Percentiles rank a stretch among this genome's conserved stretches.
phyloP scores from a whole-genome alignment of 1,284 basidiomycete species.

The Sparassis latifolia region DNA sequence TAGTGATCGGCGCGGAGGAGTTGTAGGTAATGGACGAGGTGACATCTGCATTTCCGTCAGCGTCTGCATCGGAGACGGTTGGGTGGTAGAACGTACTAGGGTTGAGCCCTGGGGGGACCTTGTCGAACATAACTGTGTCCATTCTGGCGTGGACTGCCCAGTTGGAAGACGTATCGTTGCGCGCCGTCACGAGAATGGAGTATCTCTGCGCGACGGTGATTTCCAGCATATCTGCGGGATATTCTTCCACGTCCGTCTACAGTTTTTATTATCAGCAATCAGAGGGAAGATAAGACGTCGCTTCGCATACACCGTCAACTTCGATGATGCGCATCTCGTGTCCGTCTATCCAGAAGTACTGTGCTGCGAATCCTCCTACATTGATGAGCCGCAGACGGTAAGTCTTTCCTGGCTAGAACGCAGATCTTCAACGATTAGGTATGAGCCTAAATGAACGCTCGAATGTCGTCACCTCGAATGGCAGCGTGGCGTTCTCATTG shows the following conservation, averaged over 20 bases:
- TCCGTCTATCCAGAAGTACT: constrained; percentile 87
- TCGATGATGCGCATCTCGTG: constrained; percentile 90
- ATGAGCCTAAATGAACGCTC: too few relatives aligned
- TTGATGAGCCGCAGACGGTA: constrained; percentile 77
- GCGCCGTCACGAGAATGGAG: constrained; percentile 85
- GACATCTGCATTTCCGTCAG: constrained; percentile 42
- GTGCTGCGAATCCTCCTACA: constrained; percentile 64
- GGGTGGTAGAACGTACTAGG: constrained; percentile 48
- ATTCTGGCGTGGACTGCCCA: constrained; percentile 90
- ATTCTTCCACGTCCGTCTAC: constrained; percentile 73
- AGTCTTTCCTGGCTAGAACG: constrained; percentile 61
- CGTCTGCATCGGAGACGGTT: neutral
- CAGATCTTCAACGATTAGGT: too few relatives aligned
- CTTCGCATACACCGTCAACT: constrained; percentile 77
- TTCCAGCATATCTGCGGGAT: constrained; percentile 61
- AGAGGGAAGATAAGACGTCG: neutral
- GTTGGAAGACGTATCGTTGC: constrained; percentile 79
- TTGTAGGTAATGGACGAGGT: constrained; percentile 74
- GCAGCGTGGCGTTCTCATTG: constrained; percentile 83
- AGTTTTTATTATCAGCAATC: neutral
- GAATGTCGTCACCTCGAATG: constrained; percentile 43
- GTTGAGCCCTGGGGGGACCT: constrained; percentile 61
- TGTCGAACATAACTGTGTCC: constrained; percentile 84
- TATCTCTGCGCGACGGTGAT: constrained; percentile 91
- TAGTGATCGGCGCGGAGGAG: constrained; percentile 38